Evolutionary conservation across 2,329 filamentous ascomycete genomes (phyloP).

Genomic region (Iodosphaeria phyllophila): DNA sequence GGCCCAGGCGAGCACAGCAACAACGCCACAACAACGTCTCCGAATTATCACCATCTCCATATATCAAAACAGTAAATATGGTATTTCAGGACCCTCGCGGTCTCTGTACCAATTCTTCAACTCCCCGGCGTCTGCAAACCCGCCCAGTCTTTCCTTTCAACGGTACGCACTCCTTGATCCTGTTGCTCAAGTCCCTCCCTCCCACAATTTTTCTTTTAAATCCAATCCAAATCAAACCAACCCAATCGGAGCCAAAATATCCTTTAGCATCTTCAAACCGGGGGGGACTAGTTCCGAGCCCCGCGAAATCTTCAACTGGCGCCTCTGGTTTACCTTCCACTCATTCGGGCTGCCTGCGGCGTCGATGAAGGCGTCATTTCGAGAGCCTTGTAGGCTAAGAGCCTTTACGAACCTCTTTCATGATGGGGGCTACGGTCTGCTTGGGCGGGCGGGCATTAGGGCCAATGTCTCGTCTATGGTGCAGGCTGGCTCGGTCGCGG

Average conservation of each 20-base stretch:
- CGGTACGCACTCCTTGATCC: not conserved
- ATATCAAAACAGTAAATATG: too few species aligned
- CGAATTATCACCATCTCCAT: too few species aligned
- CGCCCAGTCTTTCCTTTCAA: slow-evolving; percentile 23
- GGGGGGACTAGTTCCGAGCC: slow-evolving; percentile 48
- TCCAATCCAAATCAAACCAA: not conserved
- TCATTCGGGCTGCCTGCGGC: slow-evolving; percentile 59
- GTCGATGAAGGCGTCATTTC: slow-evolving; percentile 68
- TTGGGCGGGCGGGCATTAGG: slow-evolving; percentile 46
- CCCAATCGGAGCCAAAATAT: not conserved
- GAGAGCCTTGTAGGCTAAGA: slow-evolving; percentile 48
- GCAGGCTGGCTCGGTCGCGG: slow-evolving; percentile 57
- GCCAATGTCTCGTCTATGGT: slow-evolving; percentile 70
- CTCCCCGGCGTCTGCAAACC: too few species aligned
- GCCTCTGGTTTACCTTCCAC: slow-evolving; percentile 58
- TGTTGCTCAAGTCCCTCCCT: not conserved
- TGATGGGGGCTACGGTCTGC: slow-evolving; percentile 29
- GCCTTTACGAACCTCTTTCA: slow-evolving; percentile 42
- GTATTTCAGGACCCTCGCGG: too few species aligned
- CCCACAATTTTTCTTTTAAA: not conserved
- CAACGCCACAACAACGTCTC: too few species aligned
- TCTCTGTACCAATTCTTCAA: too few species aligned
- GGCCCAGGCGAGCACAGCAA: too few species aligned
- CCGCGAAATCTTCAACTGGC: slow-evolving; percentile 56
- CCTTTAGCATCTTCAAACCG: slow-evolving; percentile 46